Base-by-base conservation (phyloP, 176 grass and related monocot genomes). In the Oryza meyeriana region DNA sequence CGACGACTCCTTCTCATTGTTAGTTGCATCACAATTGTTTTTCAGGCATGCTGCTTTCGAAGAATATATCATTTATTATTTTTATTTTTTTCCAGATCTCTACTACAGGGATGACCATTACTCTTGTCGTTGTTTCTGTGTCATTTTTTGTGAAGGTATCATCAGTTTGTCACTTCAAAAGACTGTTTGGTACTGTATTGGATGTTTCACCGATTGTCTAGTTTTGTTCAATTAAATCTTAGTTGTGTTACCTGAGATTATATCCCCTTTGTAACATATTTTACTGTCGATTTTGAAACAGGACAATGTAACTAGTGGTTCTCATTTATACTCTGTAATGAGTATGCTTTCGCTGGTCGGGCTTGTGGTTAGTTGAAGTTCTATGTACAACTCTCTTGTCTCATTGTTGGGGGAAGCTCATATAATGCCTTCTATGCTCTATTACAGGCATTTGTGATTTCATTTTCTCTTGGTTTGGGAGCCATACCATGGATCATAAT, bases 401-500 rank as follows among this genome's bases (percentile, higher is more conserved):
- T 30, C 6, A 12, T 59, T 18, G 34, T 74, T 76, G 40, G 41
- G 66, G 50, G 12, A 73, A 82, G 24, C 74, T 73, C 57, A 22
- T 78, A n/a, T 78, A 55, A 81, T 13, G 14, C 41, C 16, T 78
- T 82, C 1, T 64, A 3, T 72, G 78, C 72, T 66, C 17, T 84
- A 90, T n/a, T 83, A 58, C 67, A 99, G 96, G 91, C 79, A 85
- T 93, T 84, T 90, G 93, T 99, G 29, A 66, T 99, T 87, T 74
- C 90, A 77, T 95, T 99, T 77, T 95, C 93, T 75, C 89, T 99
- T 91, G 93, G 96, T 38, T 62, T 99, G 88, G 96, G 96, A 80
- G 96, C 96, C 36, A 99, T 95, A 90, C 96, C 96, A 66, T 99
- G 96, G 96, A 90, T 98, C 34, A 98, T 98, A 45, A 98, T 98